phyloP scores from a whole-genome alignment of 139 green algal genomes.

The Prasinococcaceae sp. region DNA sequence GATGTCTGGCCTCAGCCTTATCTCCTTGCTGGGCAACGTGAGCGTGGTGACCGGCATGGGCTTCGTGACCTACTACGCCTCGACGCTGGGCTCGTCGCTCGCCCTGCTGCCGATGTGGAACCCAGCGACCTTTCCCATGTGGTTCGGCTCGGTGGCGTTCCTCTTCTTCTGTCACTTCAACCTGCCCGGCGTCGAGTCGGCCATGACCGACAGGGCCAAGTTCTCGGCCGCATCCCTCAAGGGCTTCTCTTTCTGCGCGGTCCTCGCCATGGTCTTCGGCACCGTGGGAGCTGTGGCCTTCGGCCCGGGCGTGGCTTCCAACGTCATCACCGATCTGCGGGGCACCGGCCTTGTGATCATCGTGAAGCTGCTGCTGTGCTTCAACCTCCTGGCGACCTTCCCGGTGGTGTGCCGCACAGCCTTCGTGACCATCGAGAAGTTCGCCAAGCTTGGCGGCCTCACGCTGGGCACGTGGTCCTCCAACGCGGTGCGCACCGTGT shows the following conservation, averaged over 20 bases:
- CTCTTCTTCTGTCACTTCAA: conserved; percentile 27
- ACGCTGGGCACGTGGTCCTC: not conserved
- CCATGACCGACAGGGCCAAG: conserved; percentile 13
- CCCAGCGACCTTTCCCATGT: not conserved
- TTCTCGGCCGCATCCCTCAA: conserved; percentile 14
- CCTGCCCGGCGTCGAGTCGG: conserved; percentile 12
- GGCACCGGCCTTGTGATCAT: conserved; percentile 3
- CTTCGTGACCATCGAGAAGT: conserved; percentile 15
- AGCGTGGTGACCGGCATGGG: conserved; percentile 16
- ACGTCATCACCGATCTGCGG: conserved; percentile 19
- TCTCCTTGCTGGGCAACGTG: conserved; percentile 17
- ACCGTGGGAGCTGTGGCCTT: conserved; percentile 13
- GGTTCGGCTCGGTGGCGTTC: conserved; percentile 20
- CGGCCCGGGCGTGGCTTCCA: conserved; percentile 12
- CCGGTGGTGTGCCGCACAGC: conserved; percentile 15
- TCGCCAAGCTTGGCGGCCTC: not conserved
- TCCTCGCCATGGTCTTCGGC: conserved; percentile 17
- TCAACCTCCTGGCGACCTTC: conserved; percentile 23
- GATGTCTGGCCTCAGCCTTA: conserved; percentile 13
- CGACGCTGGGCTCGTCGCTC: not conserved
- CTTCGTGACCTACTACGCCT: conserved; percentile 1
- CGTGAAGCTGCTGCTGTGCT: conserved; percentile 22
- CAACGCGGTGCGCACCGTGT: conserved; percentile 13
- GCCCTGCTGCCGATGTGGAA: conserved; percentile 8
- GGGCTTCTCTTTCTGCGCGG: conserved; percentile 7